Evolutionary conservation across 352 stramenopile species (phyloP).

Genomic region (Globisporangium echinulatum): DNA sequence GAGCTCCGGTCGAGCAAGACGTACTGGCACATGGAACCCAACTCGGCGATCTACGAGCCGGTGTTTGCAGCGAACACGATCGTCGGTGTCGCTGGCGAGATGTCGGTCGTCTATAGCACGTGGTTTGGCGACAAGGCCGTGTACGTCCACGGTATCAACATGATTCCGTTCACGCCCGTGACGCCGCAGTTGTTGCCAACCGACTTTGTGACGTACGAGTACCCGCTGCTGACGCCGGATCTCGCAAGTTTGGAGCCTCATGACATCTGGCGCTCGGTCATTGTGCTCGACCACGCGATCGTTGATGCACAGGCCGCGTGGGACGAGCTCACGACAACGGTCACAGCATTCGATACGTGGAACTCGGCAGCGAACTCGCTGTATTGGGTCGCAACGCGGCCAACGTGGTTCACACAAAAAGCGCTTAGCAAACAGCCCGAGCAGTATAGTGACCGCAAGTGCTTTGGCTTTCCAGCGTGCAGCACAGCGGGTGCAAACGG

Average conservation of each 20-base stretch:
- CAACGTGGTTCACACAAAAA: conserved; percentile 57
- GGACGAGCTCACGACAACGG: conserved; percentile 45
- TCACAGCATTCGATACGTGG: conserved; percentile 64
- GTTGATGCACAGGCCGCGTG: conserved; percentile 48
- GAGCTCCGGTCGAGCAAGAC: conserved; percentile 91
- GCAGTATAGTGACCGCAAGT: conserved; percentile 36
- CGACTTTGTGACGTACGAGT: conserved; percentile 60
- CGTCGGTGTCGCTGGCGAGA: conserved; percentile 72
- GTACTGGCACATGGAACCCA: conserved; percentile 94
- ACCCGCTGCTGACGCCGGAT: conserved; percentile 39
- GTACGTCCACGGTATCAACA: conserved; percentile 82
- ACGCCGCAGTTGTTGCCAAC: conserved; percentile 44
- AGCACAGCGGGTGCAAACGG: conserved; percentile 46
- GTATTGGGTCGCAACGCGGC: conserved; percentile 67
- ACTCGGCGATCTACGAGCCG: conserved; percentile 72
- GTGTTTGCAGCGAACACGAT: conserved; percentile 73
- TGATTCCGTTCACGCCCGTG: conserved; percentile 78
- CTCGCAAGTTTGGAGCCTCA: conserved; percentile 25
- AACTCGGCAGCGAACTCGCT: conserved; percentile 68
- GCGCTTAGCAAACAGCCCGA: conserved; percentile 22
- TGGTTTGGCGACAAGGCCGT: conserved; percentile 74
- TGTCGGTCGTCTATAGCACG: conserved; percentile 76
- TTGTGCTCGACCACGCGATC: conserved; percentile 70
- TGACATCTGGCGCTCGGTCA: conserved; percentile 72
- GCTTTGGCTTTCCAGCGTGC: conserved; percentile 62